Evolutionary conservation across 768 basidiomycete genomes (phyloP).

Genomic region (Mycena indigotica): DNA sequence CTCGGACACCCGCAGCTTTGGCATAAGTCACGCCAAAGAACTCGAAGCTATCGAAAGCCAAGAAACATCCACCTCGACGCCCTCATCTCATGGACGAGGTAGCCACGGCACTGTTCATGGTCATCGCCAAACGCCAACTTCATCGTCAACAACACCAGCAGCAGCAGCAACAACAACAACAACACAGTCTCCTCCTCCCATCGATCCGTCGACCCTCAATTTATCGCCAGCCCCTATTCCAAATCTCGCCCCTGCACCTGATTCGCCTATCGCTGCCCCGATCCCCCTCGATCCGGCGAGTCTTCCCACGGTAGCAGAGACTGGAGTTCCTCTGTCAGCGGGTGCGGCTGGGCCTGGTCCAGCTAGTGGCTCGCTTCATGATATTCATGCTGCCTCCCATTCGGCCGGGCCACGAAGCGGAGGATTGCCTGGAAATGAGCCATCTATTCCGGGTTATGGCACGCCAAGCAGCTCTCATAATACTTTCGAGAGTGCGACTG

Average conservation of each 20-base stretch:
- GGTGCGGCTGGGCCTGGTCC: slow-evolving; percentile 65
- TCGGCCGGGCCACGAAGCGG: slow-evolving; percentile 38
- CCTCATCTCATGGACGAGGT: too few relatives aligned
- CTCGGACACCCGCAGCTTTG: slow-evolving; percentile 81
- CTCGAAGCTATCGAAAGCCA: slow-evolving; percentile 55
- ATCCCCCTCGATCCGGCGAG: slow-evolving; percentile 31
- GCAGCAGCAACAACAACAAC: slow-evolving; percentile 11
- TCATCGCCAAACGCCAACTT: too few relatives aligned
- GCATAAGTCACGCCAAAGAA: slow-evolving; percentile 80
- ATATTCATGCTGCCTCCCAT: slow-evolving; percentile 45
- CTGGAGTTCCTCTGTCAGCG: slow-evolving; percentile 69
- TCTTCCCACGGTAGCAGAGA: slow-evolving; percentile 74
- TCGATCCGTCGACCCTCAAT: slow-evolving; percentile 38
- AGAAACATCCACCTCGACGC: not conserved
- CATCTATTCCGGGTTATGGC: slow-evolving; percentile 33
- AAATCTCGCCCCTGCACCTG: slow-evolving; percentile 15
- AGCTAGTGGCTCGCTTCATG: slow-evolving; percentile 61
- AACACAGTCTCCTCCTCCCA: slow-evolving; percentile 38
- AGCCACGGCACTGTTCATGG: too few relatives aligned
- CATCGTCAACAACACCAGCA: slow-evolving; percentile 31
- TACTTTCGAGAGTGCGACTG: slow-evolving; percentile 54
- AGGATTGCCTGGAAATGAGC: slow-evolving; percentile 29
- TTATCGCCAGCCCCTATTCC: slow-evolving; percentile 44
- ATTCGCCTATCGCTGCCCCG: slow-evolving; percentile 31
- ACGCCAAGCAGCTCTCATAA: slow-evolving; percentile 28